Base-by-base conservation (phyloP, 208 protist species). In the Leishmania arabica region DNA sequence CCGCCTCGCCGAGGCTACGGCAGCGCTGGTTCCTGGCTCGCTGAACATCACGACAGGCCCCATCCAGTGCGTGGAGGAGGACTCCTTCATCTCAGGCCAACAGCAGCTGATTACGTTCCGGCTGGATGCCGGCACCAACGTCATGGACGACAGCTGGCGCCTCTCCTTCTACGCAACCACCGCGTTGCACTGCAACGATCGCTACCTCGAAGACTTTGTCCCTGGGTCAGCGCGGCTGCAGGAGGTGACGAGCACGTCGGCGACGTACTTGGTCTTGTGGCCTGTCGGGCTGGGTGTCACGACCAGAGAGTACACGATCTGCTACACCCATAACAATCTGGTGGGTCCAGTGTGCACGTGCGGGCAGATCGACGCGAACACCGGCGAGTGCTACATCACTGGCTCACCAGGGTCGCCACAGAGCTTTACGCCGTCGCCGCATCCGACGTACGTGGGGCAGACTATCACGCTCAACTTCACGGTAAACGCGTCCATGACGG, bases 401-500 rank as follows among this genome's bases (percentile, higher is more conserved):
- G 91, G 87, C 37, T 76, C 88, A 37, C 75, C 82, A 15, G 89
- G 90, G 19, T 88, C 91, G 0, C 89, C 92, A 24, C 78, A 89
- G 62, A 87, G 51, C 68, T 95, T 96, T 80, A 79, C 71, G 24
- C 65, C 84, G 15, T 71, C 75, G 15, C 93, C 92, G 66, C 79
- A 77, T 45, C 92, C 95, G 60, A 93, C 89, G 11, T 98, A 98
- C 83, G 95, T 96, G 27, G 95, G 95, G 2, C 90, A 98, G 86
- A 91, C 83, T 34, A 88, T 98, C 75, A 90, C 86, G 13, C 79
- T 98, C 34, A 81, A 70, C 69, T 80, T 92, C 34, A 62, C 74
- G 19, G 49, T 89, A 34, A 85, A 88, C 47, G 71, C 74, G 9
- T 66, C 78, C 40, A 89, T 93, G 84, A 81, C 78, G 17, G 53